These are phyloP conservation scores for Trifolium dubium DNA, from an alignment of 306 rosid genomes.

Conservation along the genomic window DNA sequence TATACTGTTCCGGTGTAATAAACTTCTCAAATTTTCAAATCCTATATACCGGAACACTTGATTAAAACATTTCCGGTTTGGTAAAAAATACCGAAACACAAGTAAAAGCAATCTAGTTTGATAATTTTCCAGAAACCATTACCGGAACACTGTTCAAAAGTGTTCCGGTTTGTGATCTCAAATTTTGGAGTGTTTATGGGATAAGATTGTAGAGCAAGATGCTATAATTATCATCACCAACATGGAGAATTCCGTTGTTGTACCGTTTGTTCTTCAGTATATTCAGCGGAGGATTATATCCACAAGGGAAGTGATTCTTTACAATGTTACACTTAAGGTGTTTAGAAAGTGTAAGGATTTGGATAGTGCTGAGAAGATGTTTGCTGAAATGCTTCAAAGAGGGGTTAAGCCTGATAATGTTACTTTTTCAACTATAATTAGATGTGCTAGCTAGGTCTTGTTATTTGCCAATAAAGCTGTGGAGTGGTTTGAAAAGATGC, in stretches of 20 bases:
- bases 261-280: constrained; percentile 58
- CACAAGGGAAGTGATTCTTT: constrained; percentile 68
- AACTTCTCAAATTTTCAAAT: no score
- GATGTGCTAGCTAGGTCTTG: constrained; percentile 81
- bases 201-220: constrained; percentile 68
- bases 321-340: constrained; percentile 86
- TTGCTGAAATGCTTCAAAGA: constrained; percentile 74
- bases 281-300: constrained; percentile 54
- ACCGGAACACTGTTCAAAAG: no score
- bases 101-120: no score
- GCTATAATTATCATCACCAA: constrained; percentile 73
- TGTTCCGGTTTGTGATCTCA: no score
- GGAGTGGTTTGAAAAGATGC: constrained; percentile 94
- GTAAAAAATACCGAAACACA: no score
- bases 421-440: constrained; percentile 88
- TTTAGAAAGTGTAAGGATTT: constrained; percentile 69
- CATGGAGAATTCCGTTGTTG: constrained; percentile 62
- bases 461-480: constrained; percentile 68
- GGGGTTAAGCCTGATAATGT: constrained; percentile 76
- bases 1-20: no score
- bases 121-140: no score
- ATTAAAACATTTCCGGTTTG: no score
- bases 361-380: constrained; percentile 80
- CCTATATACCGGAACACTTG: no score
- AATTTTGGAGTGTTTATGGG: constrained; percentile 54